Evolutionary conservation across 176 grass and related monocot species (phyloP).

Genomic region (Phragmites australis): DNA sequence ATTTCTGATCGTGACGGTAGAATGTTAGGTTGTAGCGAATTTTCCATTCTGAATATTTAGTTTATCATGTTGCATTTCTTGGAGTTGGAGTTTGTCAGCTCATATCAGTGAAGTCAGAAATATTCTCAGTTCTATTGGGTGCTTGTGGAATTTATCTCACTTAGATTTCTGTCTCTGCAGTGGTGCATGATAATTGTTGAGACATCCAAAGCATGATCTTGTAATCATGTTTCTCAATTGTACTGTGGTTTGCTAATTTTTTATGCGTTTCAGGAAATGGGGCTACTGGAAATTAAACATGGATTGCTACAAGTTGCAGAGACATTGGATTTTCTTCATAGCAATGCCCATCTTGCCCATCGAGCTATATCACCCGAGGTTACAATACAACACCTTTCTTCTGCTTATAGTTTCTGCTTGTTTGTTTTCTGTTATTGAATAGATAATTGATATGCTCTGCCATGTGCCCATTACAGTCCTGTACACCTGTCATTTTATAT

Average conservation of each 20-base stretch:
- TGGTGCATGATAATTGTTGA: background rate
- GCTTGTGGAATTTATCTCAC: background rate
- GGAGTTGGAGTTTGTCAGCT: background rate
- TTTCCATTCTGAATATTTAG: background rate
- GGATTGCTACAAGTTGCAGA: conserved; percentile 94
- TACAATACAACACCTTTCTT: conserved; percentile 21
- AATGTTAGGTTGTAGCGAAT: background rate
- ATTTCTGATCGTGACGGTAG: background rate
- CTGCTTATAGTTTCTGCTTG: conserved; percentile 24
- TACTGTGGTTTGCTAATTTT: background rate
- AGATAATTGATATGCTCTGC: conserved; percentile 2
- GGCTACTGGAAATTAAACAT: conserved; percentile 93
- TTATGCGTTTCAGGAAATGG: conserved; percentile 76
- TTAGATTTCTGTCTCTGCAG: background rate
- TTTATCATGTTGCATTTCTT: background rate
- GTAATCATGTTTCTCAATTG: background rate
- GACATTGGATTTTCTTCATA: conserved; percentile 98
- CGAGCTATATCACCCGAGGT: conserved; percentile 98
- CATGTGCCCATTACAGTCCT: background rate
- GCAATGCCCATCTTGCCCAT: conserved; percentile 92
- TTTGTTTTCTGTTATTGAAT: conserved; percentile 33
- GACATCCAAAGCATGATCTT: background rate
- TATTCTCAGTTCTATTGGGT: conserved; percentile 2
- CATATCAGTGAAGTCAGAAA: conserved; percentile 3
- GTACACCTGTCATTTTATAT: background rate